phyloP scores from a whole-genome alignment of 2,329 filamentous ascomycete species.

The Alternaria triticina region DNA sequence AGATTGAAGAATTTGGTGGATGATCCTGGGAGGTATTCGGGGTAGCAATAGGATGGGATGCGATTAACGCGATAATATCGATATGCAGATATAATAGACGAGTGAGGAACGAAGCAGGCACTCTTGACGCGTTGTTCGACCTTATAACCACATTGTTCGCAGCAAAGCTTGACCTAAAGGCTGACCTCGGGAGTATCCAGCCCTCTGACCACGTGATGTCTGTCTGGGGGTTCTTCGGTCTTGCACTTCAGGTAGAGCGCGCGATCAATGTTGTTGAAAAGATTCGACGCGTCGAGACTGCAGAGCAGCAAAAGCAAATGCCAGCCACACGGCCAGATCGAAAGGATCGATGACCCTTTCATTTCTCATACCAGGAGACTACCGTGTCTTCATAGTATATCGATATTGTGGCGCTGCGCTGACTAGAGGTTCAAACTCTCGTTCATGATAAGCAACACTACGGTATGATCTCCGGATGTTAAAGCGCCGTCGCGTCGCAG shows the following conservation, averaged over 20 bases:
- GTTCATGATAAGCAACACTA: not conserved
- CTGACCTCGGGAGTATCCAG: not conserved
- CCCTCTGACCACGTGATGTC: not conserved
- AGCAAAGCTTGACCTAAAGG: not conserved
- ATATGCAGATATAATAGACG: not conserved
- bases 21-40: not conserved
- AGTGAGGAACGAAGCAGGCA: not conserved
- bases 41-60: not conserved
- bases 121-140: not conserved
- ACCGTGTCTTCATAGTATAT: not conserved
- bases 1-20: constrained; percentile 1
- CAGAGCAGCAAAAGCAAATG: not conserved
- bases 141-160: not conserved
- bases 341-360: not conserved
- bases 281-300: not conserved
- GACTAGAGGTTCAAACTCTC: too few relatives aligned
- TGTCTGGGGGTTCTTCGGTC: not conserved
- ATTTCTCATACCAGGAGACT: not conserved
- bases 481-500: not conserved
- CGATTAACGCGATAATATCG: not conserved
- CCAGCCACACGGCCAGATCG: not conserved
- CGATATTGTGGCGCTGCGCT: not conserved
- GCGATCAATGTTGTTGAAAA: not conserved
- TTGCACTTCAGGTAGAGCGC: not conserved
- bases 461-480: not conserved